Percentiles rank a stretch among this genome's conserved stretches.
Conservation (phyloP, 805 yeast species). For the Cyberlindnera misumaiensis region DNA sequence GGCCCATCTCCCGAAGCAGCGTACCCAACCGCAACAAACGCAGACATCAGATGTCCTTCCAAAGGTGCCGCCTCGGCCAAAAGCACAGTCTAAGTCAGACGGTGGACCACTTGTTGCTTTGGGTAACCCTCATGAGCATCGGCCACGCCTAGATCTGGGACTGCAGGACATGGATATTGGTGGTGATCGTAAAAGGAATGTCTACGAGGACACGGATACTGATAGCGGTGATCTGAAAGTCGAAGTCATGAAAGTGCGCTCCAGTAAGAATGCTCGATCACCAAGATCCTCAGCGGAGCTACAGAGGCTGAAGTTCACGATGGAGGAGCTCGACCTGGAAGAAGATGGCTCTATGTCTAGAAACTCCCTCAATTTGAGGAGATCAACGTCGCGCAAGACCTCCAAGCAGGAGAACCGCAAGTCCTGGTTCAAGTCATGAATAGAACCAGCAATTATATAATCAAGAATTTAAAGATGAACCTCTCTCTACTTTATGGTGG, state of each 20-base stretch:
- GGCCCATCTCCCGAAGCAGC: not conserved
- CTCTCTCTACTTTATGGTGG: no score
- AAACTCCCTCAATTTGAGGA: slow-evolving; percentile 12
- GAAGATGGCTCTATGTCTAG: slow-evolving; percentile 7
- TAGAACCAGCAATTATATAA: not conserved
- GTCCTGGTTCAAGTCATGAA: slow-evolving; percentile 2
- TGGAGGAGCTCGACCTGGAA: slow-evolving; percentile 17
- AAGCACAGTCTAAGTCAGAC: not conserved
- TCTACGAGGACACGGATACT: not conserved
- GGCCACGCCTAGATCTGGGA: slow-evolving; percentile 16
- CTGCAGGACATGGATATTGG: slow-evolving; percentile 13
- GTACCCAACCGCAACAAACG: not conserved
- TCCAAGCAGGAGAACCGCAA: slow-evolving; percentile 6
- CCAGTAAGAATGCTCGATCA: not conserved
- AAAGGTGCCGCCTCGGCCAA: not conserved
- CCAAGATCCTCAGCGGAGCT: slow-evolving; percentile 8
- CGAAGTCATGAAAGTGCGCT: slow-evolving; percentile 14
- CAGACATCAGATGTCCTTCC: not conserved
- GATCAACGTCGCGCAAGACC: slow-evolving; percentile 8
- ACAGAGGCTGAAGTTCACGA: slow-evolving; percentile 12
- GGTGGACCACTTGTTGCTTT: slow-evolving; percentile 12
- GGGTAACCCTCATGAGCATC: slow-evolving; percentile 6
- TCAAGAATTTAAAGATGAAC: no score
- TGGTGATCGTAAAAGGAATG: not conserved
- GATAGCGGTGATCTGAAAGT: slow-evolving; percentile 18